phyloP scores from a whole-genome alignment of 345 rosid genomes.

The Dovyalis caffra region DNA sequence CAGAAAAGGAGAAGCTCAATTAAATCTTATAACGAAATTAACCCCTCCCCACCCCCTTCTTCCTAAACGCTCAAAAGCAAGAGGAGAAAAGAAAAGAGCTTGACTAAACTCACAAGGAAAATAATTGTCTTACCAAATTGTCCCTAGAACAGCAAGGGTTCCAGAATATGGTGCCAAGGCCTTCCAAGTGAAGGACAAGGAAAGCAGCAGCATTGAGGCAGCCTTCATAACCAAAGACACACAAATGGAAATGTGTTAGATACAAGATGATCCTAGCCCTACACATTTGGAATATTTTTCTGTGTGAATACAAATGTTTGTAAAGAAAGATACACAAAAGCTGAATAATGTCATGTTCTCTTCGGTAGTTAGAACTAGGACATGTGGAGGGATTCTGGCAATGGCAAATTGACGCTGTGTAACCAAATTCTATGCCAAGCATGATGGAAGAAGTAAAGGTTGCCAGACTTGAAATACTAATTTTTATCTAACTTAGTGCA shows the following conservation, averaged over 20 bases:
- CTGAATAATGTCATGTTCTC: not conserved
- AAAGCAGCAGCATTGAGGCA: slow-evolving; percentile 86
- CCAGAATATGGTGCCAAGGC: slow-evolving; percentile 92
- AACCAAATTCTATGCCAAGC: not conserved
- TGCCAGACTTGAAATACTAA: not conserved
- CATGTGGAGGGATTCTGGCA: not conserved
- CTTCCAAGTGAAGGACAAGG: slow-evolving; percentile 92
- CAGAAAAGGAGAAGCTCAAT: not conserved
- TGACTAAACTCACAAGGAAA: not conserved
- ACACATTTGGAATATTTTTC: not conserved
- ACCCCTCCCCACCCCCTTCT: not conserved
- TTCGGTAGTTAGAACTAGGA: not conserved
- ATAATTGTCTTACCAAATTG: slow-evolving; percentile 75
- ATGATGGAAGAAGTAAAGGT: not conserved
- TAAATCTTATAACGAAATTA: not conserved
- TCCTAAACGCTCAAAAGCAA: not conserved
- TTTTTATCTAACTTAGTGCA: not conserved
- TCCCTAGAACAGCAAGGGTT: slow-evolving; percentile 85
- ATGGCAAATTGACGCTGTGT: not conserved
- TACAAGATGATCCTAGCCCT: not conserved
- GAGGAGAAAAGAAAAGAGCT: not conserved
- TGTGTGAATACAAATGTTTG: not conserved
- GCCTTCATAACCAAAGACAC: slow-evolving; percentile 45
- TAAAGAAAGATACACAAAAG: not conserved
- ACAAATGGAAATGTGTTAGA: not conserved